Base-by-base conservation (phyloP, 805 yeast genomes). In the Hyphopichia homilentoma region DNA sequence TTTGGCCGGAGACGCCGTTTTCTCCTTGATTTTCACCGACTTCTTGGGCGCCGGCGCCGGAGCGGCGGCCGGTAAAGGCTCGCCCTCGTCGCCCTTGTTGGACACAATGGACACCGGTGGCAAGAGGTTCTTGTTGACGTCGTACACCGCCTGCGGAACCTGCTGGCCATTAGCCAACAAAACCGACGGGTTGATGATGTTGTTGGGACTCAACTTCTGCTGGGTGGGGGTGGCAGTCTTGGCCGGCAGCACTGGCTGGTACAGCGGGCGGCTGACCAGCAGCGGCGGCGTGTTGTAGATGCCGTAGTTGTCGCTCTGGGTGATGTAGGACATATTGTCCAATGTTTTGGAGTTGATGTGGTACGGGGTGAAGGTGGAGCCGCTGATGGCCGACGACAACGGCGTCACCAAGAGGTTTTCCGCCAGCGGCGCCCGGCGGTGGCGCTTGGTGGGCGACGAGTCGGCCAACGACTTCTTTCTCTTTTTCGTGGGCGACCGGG, bases 271-370 rank as follows among this genome's bases (percentile, higher is more conserved):
- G n/a, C n/a, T n/a, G n/a, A n/a, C n/a, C n/a, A n/a, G n/a, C n/a
- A n/a, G n/a, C n/a, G n/a, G n/a, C n/a, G n/a, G n/a, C n/a, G n/a
- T n/a, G n/a, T n/a, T n/a, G n/a, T n/a, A n/a, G n/a, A n/a, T n/a
- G n/a, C n/a, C n/a, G n/a, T 25, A 16, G 19, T 28, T n/a, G 17
- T 36, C 37, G 8, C 48, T 41, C 22, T 48, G 57, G 20, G 65
- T 59, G 22, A 59, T 50, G 41, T 39, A 43, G 8, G 62, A 52
- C 19, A 61, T 45, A 29, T 61, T 61, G 27, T 60, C 67, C 44
- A 60, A 41, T 6, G 67, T 49, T 32, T 51, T 56, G n/a, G 57
- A 25, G 40, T 58, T 57, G 33, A 61, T 47, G 29, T 39, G 36
- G 18, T 41, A 46, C 8, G 52, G 48, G 13, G 53, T 38, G 34